Evolutionary conservation across 2,329 filamentous ascomycete genomes (phyloP).

Genomic region (Paracoccidioides lutzii): DNA sequence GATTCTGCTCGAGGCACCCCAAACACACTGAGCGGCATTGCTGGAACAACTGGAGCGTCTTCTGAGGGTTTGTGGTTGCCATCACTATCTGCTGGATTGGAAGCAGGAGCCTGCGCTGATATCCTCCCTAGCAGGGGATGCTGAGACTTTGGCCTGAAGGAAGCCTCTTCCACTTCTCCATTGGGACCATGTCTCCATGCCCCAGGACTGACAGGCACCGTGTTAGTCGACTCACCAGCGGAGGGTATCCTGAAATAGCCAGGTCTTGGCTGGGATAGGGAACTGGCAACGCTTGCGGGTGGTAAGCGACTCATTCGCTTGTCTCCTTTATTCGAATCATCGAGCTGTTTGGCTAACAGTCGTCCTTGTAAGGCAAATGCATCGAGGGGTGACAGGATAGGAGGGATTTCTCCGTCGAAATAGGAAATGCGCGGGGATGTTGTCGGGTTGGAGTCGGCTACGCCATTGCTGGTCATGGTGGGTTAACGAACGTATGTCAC

Average conservation of each 20-base stretch:
- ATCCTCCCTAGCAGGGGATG: constrained; percentile 60
- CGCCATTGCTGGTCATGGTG: background rate
- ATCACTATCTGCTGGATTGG: constrained; percentile 25
- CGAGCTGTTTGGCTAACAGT: constrained; percentile 71
- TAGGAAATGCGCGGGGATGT: constrained; percentile 57
- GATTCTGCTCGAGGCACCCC: constrained; percentile 21
- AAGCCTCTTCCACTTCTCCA: constrained; percentile 32
- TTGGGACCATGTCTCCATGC: constrained; percentile 18
- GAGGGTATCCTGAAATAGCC: constrained; percentile 70
- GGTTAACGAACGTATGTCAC: background rate
- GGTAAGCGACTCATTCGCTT: constrained; percentile 75
- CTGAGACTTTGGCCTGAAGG: constrained; percentile 54
- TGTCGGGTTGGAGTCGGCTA: constrained; percentile 13
- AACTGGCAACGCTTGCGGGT: constrained; percentile 68
- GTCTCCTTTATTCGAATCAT: constrained; percentile 61
- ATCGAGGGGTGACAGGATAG: constrained; percentile 85
- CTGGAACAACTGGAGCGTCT: constrained; percentile 6
- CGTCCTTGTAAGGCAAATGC: constrained; percentile 88
- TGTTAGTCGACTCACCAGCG: constrained; percentile 37
- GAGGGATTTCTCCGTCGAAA: constrained; percentile 62
- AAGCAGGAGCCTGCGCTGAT: constrained; percentile 37
- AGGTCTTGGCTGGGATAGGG: constrained; percentile 62
- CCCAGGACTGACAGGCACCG: constrained; percentile 27
- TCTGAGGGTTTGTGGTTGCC: constrained; percentile 12
- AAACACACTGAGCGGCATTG: constrained; percentile 12